Percentiles rank a stretch among this genome's conserved stretches.
Evolutionary conservation across 106 monocot genomes (phyloP).

Genomic region (Dendrobium catenatum): DNA sequence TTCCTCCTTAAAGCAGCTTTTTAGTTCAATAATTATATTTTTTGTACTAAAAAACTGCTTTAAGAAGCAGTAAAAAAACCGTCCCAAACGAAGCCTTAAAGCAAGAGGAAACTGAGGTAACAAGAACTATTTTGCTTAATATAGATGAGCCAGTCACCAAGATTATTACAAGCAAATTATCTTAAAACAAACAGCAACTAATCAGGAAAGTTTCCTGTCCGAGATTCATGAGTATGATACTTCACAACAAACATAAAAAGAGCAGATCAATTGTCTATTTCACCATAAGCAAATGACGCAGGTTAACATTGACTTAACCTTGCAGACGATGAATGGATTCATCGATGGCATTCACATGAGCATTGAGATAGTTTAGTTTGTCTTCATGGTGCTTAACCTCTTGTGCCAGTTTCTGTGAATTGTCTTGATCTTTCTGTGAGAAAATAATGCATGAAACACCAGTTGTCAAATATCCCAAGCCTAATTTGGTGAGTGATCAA

Average conservation of each 20-base stretch:
- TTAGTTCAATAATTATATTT: too few species aligned
- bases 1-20: too few species aligned
- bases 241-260: neutral
- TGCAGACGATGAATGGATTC: constrained; percentile 34
- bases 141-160: neutral
- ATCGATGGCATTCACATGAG: constrained; percentile 33
- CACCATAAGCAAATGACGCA: neutral
- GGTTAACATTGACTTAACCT: constrained; percentile 19
- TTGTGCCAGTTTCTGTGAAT: constrained; percentile 47
- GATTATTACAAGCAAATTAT: neutral
- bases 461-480: neutral
- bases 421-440: constrained; percentile 50
- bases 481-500: neutral
- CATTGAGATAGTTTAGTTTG: constrained; percentile 48
- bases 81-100: neutral
- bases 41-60: too few species aligned
- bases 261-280: neutral
- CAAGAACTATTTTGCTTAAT: neutral
- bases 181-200: neutral
- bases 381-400: constrained; percentile 76
- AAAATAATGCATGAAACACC: constrained; percentile 2
- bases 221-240: neutral
- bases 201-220: neutral
- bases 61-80: too few species aligned
- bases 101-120: neutral